Conservation (phyloP, 164 flowering plant species). For the Aristolochia californica region DNA sequence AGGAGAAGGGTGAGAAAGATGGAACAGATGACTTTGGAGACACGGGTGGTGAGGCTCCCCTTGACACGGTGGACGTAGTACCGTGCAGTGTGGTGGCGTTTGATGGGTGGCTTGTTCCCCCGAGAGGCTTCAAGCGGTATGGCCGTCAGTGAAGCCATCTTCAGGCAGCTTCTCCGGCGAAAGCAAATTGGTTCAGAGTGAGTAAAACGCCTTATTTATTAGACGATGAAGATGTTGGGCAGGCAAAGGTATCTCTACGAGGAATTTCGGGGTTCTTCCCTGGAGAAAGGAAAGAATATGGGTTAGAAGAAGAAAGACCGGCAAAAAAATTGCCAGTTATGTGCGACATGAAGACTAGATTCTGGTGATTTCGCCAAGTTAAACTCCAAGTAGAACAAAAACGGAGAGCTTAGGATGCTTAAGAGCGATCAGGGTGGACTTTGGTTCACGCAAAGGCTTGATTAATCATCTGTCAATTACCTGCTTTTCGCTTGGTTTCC, state of each 20-base stretch:
- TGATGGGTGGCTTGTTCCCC: conserved; percentile 12
- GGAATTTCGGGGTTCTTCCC: background rate
- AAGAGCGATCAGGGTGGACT: no score
- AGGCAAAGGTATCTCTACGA: background rate
- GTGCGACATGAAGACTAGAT: no score
- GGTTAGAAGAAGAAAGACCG: no score
- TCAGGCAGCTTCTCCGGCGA: background rate
- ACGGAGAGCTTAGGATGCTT: no score
- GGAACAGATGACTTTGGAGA: conserved; percentile 55
- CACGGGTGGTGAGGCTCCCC: conserved; percentile 60
- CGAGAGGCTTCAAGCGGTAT: conserved; percentile 9
- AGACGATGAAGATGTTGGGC: background rate
- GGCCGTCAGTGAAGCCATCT: conserved; percentile 6
- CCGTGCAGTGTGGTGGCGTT: conserved; percentile 41
- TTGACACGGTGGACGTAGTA: conserved; percentile 60
- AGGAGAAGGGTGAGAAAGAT: conserved; percentile 45
- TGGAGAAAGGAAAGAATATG: background rate
- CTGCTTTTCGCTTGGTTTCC: no score
- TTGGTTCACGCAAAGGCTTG: no score
- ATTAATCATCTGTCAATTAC: no score
- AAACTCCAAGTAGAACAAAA: no score
- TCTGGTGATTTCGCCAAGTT: no score
- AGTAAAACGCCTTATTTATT: no score
- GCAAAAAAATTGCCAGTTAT: no score
- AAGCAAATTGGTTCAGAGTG: background rate